phyloP scores from a whole-genome alignment of 805 yeast genomes.

The Metschnikowia hibisci region DNA sequence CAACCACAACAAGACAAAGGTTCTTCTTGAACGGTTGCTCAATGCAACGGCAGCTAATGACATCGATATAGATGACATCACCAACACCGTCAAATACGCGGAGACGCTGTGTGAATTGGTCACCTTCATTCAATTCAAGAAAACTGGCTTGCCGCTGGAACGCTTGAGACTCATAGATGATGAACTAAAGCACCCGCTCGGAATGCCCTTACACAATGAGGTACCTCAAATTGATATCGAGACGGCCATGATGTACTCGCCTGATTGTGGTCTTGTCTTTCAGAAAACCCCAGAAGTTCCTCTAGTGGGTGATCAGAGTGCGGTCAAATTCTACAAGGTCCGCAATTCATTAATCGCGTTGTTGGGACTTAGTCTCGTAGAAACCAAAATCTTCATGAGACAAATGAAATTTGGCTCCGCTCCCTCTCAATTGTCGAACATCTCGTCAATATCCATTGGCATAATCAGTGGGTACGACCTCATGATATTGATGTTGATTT shows the following conservation, averaged over 20 bases:
- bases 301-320: conserved; percentile 55
- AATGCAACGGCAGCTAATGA: conserved; percentile 41
- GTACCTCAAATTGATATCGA: conserved; percentile 56
- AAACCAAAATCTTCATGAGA: conserved; percentile 53
- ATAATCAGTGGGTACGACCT: conserved; percentile 72
- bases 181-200: conserved; percentile 71
- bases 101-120: conserved; percentile 64
- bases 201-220: conserved; percentile 57
- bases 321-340: conserved; percentile 36
- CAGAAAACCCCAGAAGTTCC: conserved; percentile 16
- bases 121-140: conserved; percentile 61
- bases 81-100: conserved; percentile 29
- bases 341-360: conserved; percentile 45
- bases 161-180: conserved; percentile 63
- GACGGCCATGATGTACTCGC: conserved; percentile 69
- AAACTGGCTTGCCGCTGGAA: conserved; percentile 49
- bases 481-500: conserved; percentile 55
- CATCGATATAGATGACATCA: conserved; percentile 36
- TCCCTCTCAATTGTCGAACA: conserved; percentile 72
- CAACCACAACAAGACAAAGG: conserved; percentile 44
- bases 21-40: conserved; percentile 40
- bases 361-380: conserved; percentile 41
- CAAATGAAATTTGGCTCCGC: conserved; percentile 74
- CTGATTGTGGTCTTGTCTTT: conserved; percentile 75
- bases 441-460: conserved; percentile 53